Conservation (phyloP, 2,329 filamentous ascomycete genomes). For the Colletotrichum endophyticum region DNA sequence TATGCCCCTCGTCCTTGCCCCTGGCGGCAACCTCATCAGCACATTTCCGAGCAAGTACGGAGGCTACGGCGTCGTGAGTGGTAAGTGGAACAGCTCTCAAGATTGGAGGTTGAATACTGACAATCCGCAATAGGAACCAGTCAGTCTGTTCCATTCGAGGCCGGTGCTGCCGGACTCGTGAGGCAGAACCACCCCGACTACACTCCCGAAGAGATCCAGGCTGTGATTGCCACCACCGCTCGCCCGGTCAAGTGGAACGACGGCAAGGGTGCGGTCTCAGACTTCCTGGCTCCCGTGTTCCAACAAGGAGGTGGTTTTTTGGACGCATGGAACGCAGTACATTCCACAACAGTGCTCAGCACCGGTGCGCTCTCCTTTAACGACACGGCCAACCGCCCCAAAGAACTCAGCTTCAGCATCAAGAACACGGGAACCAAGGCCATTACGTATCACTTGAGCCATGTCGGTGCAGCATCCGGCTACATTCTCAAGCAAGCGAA, state of each 20-base stretch:
- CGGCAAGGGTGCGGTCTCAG: background rate
- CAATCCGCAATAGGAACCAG: constrained; percentile 41
- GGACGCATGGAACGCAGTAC: constrained; percentile 38
- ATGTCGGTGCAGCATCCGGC: constrained; percentile 30
- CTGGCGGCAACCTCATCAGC: constrained; percentile 46
- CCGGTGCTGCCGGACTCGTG: constrained; percentile 37
- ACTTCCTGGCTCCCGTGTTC: constrained; percentile 31
- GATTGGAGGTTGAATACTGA: background rate
- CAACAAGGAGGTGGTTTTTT: constrained; percentile 44
- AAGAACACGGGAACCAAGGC: constrained; percentile 35
- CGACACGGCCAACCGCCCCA: constrained; percentile 40
- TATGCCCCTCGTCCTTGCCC: constrained; percentile 43
- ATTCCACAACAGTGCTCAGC: constrained; percentile 34
- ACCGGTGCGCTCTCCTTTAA: constrained; percentile 41
- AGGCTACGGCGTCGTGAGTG: constrained; percentile 42
- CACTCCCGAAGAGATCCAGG: constrained; percentile 23
- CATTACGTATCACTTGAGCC: constrained; percentile 35
- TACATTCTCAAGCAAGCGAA: constrained; percentile 29
- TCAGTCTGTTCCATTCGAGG: constrained; percentile 47
- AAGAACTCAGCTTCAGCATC: constrained; percentile 35
- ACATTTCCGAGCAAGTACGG: constrained; percentile 30
- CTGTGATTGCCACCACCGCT: constrained; percentile 27
- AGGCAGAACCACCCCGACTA: constrained; percentile 21
- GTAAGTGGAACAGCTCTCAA: background rate
- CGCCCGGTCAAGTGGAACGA: constrained; percentile 26